Evolutionary conservation across 2,329 filamentous ascomycete species (phyloP).

Genomic region (Trichoderma breve): DNA sequence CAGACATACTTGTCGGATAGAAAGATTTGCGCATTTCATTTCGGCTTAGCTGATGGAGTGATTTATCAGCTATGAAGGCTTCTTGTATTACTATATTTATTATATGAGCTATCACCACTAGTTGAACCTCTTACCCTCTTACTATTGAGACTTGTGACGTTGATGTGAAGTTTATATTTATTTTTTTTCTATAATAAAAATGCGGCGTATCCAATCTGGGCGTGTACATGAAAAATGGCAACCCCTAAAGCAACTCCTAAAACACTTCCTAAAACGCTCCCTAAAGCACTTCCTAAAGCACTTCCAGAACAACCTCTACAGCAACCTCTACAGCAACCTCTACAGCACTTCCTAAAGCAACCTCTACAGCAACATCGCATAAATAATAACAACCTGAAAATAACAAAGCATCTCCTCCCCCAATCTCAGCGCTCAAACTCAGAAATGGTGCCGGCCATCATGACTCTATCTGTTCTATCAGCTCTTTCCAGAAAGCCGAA

Average conservation of each 20-base stretch:
- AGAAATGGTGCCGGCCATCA: background rate
- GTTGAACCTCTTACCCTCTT: fast-evolving
- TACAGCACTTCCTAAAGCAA: too few relatives aligned
- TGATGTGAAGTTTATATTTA: background rate
- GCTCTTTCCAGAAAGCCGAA: background rate
- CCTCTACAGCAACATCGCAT: too few relatives aligned
- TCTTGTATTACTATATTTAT: background rate
- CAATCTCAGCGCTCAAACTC: background rate
- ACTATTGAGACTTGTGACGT: background rate
- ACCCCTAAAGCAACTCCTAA: too few relatives aligned
- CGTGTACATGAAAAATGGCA: background rate
- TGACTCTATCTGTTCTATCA: background rate
- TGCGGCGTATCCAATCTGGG: background rate
- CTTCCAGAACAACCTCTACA: too few relatives aligned
- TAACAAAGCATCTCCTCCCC: background rate
- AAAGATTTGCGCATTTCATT: background rate
- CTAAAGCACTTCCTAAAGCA: too few relatives aligned
- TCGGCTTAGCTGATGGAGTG: background rate
- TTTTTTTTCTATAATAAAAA: background rate
- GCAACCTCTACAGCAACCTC: too few relatives aligned
- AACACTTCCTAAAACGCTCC: too few relatives aligned
- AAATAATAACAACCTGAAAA: too few relatives aligned
- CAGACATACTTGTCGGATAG: background rate
- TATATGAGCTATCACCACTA: background rate
- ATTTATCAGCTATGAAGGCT: background rate